These are phyloP conservation scores for Ophiostoma ulmi DNA, from an alignment of 2,329 filamentous ascomycete species.

Conservation along the genomic window DNA sequence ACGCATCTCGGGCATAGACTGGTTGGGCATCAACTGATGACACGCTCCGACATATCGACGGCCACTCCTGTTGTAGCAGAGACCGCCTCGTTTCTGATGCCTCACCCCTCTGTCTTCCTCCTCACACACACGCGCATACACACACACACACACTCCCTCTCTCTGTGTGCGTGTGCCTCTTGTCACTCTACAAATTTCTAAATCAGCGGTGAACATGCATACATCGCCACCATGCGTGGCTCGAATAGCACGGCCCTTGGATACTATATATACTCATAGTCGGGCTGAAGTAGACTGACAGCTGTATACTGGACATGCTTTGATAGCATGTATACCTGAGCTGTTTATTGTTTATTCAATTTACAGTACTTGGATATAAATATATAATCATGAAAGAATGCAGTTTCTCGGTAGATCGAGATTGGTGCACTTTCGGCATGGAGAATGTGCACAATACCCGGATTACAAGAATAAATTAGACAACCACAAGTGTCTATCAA, in stretches of 20 bases:
- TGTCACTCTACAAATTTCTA: not conserved
- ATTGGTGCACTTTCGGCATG: not conserved
- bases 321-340: not conserved
- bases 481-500: no score
- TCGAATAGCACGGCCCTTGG: not conserved
- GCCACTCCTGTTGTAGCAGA: not conserved
- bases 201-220: slow-evolving; percentile 2
- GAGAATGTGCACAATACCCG: not conserved
- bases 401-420: not conserved
- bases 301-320: not conserved
- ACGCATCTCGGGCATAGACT: not conserved
- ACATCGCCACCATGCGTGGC: slow-evolving; percentile 1
- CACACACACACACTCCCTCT: not conserved
- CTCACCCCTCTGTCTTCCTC: not conserved
- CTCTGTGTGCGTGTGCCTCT: not conserved
- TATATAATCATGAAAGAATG: not conserved
- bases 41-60: not conserved
- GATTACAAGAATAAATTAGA: no score
- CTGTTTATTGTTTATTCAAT: not conserved
- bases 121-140: no score
- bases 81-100: not conserved
- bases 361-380: not conserved
- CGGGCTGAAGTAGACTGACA: not conserved
- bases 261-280: not conserved
- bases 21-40: not conserved